Evolutionary conservation across 495 filamentous ascomycete genomes (phyloP).

Genomic region (Pyronema omphalodes): DNA sequence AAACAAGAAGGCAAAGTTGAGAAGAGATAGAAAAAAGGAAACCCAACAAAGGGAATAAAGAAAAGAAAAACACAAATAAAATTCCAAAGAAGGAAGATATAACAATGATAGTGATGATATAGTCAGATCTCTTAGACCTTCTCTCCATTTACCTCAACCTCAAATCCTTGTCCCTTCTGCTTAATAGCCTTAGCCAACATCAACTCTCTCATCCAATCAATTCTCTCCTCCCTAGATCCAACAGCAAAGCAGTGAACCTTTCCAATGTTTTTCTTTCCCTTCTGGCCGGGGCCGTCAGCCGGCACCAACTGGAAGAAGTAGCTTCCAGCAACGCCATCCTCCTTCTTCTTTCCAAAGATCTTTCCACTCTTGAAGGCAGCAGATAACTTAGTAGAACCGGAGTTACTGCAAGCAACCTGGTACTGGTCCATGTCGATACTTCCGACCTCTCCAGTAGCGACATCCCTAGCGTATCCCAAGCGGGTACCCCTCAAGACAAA

Average conservation of each 20-base stretch:
- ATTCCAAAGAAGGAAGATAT: constrained; percentile 5
- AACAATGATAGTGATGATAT: constrained; percentile 4
- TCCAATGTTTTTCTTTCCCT: constrained; percentile 34
- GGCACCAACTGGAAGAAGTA: constrained; percentile 90
- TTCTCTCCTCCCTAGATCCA: constrained; percentile 65
- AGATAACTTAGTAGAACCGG: constrained; percentile 56
- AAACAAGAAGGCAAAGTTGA: constrained; percentile 6
- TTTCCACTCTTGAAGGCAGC: constrained; percentile 75
- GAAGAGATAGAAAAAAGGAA: constrained; percentile 4
- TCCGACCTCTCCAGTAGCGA: constrained; percentile 40
- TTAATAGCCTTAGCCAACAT: constrained; percentile 87
- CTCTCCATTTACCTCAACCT: constrained; percentile 65
- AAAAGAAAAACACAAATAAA: constrained; percentile 9
- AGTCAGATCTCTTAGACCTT: constrained; percentile 35
- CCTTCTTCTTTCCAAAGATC: constrained; percentile 38
- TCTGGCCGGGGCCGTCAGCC: constrained; percentile 33
- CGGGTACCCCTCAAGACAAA: constrained; percentile 71
- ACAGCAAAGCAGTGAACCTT: constrained; percentile 95
- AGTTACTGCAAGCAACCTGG: constrained; percentile 70
- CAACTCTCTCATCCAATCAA: constrained; percentile 95
- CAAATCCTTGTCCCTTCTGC: constrained; percentile 64
- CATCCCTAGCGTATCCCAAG: constrained; percentile 64
- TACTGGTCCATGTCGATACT: constrained; percentile 91
- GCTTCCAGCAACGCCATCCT: constrained; percentile 32
- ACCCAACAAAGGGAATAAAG: constrained; percentile 13